phyloP scores from a whole-genome alignment of 2,329 filamentous ascomycete genomes.

The Seiridium unicorne region DNA sequence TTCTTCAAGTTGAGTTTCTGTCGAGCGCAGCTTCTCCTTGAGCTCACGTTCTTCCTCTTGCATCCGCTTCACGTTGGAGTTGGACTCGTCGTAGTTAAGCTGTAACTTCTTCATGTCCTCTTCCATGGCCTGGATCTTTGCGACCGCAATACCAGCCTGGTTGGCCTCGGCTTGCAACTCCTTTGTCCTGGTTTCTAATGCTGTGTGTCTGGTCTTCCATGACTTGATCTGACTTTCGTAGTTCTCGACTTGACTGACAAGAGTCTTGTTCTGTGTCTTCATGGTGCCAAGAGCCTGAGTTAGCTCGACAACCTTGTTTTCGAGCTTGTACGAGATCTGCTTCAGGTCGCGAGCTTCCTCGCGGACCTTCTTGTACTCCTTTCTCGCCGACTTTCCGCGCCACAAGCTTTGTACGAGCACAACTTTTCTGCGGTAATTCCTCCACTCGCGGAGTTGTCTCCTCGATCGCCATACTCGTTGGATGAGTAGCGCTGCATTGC shows the following conservation, averaged over 20 bases:
- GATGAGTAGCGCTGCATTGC: conserved; percentile 87
- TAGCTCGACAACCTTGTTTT: conserved; percentile 99
- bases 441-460: conserved; percentile 75
- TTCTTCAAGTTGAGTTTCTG: conserved; percentile 77
- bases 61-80: conserved; percentile 85
- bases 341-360: conserved; percentile 98
- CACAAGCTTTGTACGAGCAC: conserved; percentile 89
- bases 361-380: conserved; percentile 83
- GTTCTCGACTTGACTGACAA: conserved; percentile 86
- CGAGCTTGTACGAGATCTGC: conserved; percentile 98
- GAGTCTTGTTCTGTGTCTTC: conserved; percentile 90
- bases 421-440: conserved; percentile 85
- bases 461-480: conserved; percentile 88
- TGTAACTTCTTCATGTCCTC: conserved; percentile 94
- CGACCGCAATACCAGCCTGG: conserved; percentile 92
- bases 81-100: conserved; percentile 84
- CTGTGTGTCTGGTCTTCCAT: conserved; percentile 90
- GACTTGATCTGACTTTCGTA: conserved; percentile 96
- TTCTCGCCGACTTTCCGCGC: conserved; percentile 80
- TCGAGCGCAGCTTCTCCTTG: conserved; percentile 75
- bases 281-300: conserved; percentile 90
- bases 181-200: conserved; percentile 84
- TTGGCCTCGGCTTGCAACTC: conserved; percentile 96
- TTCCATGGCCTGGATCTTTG: conserved; percentile 86
- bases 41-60: conserved; percentile 91